Percentiles rank a stretch among this genome's conserved stretches.
phyloP scores from a whole-genome alignment of 106 monocot genomes.

The Hemerocallis citrina region DNA sequence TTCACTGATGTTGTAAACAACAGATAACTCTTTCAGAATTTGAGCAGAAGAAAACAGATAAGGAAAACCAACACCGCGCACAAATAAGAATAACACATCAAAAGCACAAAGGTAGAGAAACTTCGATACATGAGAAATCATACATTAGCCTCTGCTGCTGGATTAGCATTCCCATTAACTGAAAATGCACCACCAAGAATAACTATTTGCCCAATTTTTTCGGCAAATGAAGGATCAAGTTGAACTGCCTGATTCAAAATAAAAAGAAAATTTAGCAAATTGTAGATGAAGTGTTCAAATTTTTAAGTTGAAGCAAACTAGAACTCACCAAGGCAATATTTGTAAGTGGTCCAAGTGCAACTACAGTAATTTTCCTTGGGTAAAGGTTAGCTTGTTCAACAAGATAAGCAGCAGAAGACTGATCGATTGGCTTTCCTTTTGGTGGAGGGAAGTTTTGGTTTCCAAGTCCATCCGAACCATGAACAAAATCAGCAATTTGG shows the following conservation, averaged over 20 bases:
- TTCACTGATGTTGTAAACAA: no score
- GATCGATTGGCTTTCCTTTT: slow-evolving; percentile 47
- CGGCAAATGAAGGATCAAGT: slow-evolving; percentile 72
- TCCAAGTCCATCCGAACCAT: slow-evolving; percentile 92
- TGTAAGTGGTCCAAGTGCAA: slow-evolving; percentile 89
- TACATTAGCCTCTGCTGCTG: slow-evolving; percentile 97
- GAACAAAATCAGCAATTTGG: slow-evolving; percentile 83
- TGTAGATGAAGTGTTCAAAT: not conserved
- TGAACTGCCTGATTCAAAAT: slow-evolving; percentile 65
- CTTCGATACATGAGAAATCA: slow-evolving; percentile 4
- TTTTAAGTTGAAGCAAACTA: not conserved
- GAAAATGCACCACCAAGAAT: slow-evolving; percentile 95
- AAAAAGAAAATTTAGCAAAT: slow-evolving; percentile 1
- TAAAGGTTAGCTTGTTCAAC: slow-evolving; percentile 65
- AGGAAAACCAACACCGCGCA: not conserved
- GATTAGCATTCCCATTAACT: slow-evolving; percentile 98
- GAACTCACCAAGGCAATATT: slow-evolving; percentile 79
- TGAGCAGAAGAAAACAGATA: not conserved
- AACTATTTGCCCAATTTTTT: slow-evolving; percentile 87
- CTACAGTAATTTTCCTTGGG: slow-evolving; percentile 78
- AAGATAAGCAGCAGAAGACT: slow-evolving; percentile 72
- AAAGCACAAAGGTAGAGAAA: not conserved
- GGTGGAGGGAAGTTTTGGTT: slow-evolving; percentile 92
- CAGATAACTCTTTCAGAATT: not conserved
- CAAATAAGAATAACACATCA: not conserved